Percentiles rank a stretch among this genome's conserved stretches.
Evolutionary conservation across 73 alveolate species (phyloP).

Genomic region (Tetrahymena elliotti): DNA sequence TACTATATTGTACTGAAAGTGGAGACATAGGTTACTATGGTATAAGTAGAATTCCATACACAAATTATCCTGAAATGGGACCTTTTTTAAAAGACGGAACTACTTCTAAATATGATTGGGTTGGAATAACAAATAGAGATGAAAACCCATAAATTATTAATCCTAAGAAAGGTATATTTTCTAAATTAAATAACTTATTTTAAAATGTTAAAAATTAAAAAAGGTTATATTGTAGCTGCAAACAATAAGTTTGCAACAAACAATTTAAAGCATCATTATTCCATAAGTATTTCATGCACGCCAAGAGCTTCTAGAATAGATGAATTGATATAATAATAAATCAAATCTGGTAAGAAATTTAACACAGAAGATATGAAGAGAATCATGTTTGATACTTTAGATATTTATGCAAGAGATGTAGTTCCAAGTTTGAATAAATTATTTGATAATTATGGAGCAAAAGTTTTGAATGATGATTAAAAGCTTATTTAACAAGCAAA

Average conservation of each 20-base stretch:
- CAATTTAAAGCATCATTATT: conserved; percentile 2
- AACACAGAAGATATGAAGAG: not conserved
- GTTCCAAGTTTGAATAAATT: not conserved
- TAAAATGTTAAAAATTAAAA: no score
- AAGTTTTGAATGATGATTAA: not conserved
- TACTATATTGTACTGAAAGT: not conserved
- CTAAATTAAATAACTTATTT: not conserved
- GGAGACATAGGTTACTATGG: not conserved
- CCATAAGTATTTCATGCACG: conserved; percentile 7
- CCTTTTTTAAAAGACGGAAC: conserved; percentile 70
- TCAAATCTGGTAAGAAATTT: not conserved
- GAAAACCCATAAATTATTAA: conserved; percentile 77
- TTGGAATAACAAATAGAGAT: conserved; percentile 48
- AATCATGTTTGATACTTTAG: not conserved
- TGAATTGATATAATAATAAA: not conserved
- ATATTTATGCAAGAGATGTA: not conserved
- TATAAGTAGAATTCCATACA: not conserved
- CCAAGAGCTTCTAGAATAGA: conserved; percentile 35
- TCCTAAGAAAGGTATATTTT: conserved; percentile 61
- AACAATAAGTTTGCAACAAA: conserved; percentile 64
- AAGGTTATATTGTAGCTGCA: conserved; percentile 85
- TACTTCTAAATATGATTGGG: conserved; percentile 62
- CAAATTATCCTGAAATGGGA: conserved; percentile 36
- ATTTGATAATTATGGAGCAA: not conserved
- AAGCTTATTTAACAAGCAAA: not conserved